phyloP scores from a whole-genome alignment of 345 rosid species.

The Lepidium aucheri region DNA sequence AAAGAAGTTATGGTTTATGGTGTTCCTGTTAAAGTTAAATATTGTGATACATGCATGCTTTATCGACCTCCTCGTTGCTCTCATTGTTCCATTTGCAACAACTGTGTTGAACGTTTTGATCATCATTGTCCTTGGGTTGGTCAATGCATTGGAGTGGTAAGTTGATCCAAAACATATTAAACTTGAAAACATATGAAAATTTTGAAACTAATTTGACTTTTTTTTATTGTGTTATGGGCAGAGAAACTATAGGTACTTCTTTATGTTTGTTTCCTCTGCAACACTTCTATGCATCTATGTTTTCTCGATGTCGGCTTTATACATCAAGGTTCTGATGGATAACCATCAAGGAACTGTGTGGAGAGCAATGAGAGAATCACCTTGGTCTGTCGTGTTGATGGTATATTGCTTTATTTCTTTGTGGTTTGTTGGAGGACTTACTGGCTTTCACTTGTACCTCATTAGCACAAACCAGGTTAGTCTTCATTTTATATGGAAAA shows the following conservation, averaged over 20 bases:
- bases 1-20: conserved; percentile 86
- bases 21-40: conserved; percentile 67
- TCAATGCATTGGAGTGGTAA: conserved; percentile 96
- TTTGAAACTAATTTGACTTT: neutral
- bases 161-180: conserved; percentile 1
- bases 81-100: conserved; percentile 39
- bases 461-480: conserved; percentile 76
- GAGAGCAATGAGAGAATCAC: conserved; percentile 88
- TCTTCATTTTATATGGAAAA: no score
- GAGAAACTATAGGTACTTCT: conserved; percentile 97
- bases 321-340: conserved; percentile 82
- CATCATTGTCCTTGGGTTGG: conserved; percentile 99
- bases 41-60: conserved; percentile 98
- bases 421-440: conserved; percentile 97
- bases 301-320: conserved; percentile 70
- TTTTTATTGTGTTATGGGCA: conserved; percentile 31
- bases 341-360: conserved; percentile 56
- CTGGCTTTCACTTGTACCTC: conserved; percentile 90
- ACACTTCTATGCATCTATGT: conserved; percentile 88
- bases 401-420: conserved; percentile 71
- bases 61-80: conserved; percentile 98
- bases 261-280: conserved; percentile 86
- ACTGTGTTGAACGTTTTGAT: conserved; percentile 95
- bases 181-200: neutral
- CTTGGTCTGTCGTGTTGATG: conserved; percentile 76